phyloP scores from a whole-genome alignment of 345 rosid species.

The Physaria fendleri region DNA sequence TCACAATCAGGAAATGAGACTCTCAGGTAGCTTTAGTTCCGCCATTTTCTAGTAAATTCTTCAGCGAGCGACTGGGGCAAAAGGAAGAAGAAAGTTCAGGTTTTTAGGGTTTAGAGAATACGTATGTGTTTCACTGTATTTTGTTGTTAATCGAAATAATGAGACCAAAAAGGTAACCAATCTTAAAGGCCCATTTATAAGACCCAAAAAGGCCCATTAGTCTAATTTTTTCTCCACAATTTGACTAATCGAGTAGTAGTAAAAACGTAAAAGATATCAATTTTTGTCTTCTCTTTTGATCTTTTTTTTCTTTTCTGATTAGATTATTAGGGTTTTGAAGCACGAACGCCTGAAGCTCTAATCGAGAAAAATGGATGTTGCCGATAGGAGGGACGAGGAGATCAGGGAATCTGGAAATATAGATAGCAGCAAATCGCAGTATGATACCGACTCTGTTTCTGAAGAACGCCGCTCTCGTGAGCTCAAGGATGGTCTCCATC shows the following conservation, averaged over 20 bases:
- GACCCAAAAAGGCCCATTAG: constrained; percentile 1
- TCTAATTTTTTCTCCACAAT: neutral
- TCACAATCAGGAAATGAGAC: constrained; percentile 21
- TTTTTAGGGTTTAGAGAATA: constrained; percentile 27
- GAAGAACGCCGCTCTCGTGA: constrained; percentile 74
- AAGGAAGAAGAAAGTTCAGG: neutral
- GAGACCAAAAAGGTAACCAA: neutral
- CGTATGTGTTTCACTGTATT: no score
- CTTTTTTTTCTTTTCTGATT: neutral
- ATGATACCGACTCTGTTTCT: constrained; percentile 17
- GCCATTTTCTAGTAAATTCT: constrained; percentile 39
- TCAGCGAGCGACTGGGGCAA: constrained; percentile 8
- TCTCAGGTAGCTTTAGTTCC: constrained; percentile 69
- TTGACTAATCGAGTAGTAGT: constrained; percentile 3
- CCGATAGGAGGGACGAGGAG: constrained; percentile 63
- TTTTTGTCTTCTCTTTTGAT: neutral
- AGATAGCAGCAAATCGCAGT: constrained; percentile 20
- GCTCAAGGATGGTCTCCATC: constrained; percentile 77
- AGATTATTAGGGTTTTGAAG: constrained; percentile 32
- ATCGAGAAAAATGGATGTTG: constrained; percentile 45
- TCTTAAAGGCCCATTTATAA: constrained; percentile 4
- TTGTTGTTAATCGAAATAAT: no score
- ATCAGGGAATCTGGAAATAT: constrained; percentile 28
- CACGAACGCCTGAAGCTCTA: neutral
- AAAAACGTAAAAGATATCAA: neutral